Evolutionary conservation across 2,329 filamentous ascomycete genomes (phyloP).

Genomic region (Penicillium janthinellum): DNA sequence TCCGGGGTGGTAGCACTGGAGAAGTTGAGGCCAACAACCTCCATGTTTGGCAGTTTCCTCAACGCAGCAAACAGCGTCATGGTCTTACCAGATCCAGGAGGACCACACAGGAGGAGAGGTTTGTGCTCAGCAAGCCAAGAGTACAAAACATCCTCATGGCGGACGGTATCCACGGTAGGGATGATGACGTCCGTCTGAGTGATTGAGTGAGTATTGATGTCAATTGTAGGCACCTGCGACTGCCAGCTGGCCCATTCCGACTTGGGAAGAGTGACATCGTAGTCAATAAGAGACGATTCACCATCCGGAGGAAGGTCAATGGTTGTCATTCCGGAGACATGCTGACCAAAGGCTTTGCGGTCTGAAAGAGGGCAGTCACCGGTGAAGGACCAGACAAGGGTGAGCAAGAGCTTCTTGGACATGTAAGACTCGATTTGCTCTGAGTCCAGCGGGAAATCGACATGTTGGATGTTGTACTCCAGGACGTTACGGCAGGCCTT

Average conservation of each 20-base stretch:
- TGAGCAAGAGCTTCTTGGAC: constrained; percentile 90
- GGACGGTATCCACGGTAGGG: constrained; percentile 93
- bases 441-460: constrained; percentile 87
- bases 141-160: constrained; percentile 98
- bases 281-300: constrained; percentile 85
- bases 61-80: constrained; percentile 99
- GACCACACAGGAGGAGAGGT: constrained; percentile 91
- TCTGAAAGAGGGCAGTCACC: constrained; percentile 90
- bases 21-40: constrained; percentile 98
- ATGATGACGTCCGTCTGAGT: constrained; percentile 99
- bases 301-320: constrained; percentile 82
- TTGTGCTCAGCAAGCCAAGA: constrained; percentile 99
- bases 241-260: constrained; percentile 94
- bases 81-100: constrained; percentile 97
- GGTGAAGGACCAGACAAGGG: constrained; percentile 91
- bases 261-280: constrained; percentile 82
- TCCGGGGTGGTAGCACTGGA: constrained; percentile 98
- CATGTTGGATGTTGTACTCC: constrained; percentile 92
- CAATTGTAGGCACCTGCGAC: constrained; percentile 87
- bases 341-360: constrained; percentile 86
- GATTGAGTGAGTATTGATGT: constrained; percentile 97
- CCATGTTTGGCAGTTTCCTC: constrained; percentile 96
- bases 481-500: constrained; percentile 90
- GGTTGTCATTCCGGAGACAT: constrained; percentile 76
- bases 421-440: constrained; percentile 89